Base-by-base conservation (phyloP, 805 yeast species). In the Myxozyma monticola region DNA sequence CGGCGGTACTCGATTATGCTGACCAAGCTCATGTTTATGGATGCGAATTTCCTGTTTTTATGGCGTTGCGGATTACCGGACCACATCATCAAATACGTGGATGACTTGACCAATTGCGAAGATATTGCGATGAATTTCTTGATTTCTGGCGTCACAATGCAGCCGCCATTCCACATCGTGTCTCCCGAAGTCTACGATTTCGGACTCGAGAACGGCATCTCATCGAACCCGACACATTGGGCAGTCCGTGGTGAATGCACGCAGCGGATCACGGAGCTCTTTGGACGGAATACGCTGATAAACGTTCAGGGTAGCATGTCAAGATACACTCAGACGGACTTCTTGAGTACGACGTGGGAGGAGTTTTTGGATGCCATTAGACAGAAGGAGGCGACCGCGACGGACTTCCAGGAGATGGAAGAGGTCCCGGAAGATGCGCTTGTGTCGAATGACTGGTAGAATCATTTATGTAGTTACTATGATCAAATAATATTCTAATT, bases 11-110 rank as follows among this genome's bases (percentile, higher is more conserved):
- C 59, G 17, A 54, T 54, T 28, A 54, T 54, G 26, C 50, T 54
- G 12, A 54, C 59, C 12, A 54, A 54, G 29, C 50, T 54, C 21
- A 54, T 54, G 59, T 54, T 54, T 26, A 54, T 54, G 59, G 59
- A 54, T 21, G 46, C 52, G n/a, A 48, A 54, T 41, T 54, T 54
- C 39, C 37, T 54, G 43, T 54, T 54, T 37, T 20, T 54, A 18
- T 54, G 59, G 59, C 42, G 59, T 18, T 54, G 59, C 37, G 56
- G 58, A 14, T 15, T 54, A 26, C 57, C 59, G 17, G 59, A 54
- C 47, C 34, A 42, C 25, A 52, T 54, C 17, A 20, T 54, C 29
- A 54, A 54, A 34, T 54, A 54, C 38, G 59, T 54, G 6, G 59
- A 54, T 33, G 59, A 54, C 38, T 43, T 54, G n/a, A 24, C 47